These are phyloP conservation scores for Metarhizium guizhouense DNA, from an alignment of 2,329 filamentous ascomycete species.

Conservation along the genomic window DNA sequence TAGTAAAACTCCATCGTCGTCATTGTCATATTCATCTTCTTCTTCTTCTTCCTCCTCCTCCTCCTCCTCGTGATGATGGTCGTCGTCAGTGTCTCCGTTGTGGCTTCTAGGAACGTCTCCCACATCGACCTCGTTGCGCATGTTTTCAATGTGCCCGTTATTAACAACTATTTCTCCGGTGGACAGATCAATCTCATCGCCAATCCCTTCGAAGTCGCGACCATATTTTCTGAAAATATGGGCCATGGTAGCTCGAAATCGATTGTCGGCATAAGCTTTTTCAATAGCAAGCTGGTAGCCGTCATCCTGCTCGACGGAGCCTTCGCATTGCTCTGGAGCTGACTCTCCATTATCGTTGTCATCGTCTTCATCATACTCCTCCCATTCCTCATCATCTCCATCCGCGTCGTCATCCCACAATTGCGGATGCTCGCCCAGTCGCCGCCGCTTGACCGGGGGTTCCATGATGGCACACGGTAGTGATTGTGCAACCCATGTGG, in stretches of 20 bases:
- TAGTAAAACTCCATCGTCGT: slow-evolving; percentile 25
- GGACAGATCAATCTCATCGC: slow-evolving; percentile 80
- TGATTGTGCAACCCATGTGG: slow-evolving; percentile 5
- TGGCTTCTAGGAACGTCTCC: slow-evolving; percentile 17
- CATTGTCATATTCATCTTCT: slow-evolving; percentile 14
- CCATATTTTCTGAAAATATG: slow-evolving; percentile 84
- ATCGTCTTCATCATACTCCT: slow-evolving; percentile 22
- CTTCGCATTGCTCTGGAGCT: slow-evolving; percentile 35
- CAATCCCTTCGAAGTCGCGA: slow-evolving; percentile 71
- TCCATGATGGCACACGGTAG: slow-evolving; percentile 36
- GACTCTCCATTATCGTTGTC: slow-evolving; percentile 40
- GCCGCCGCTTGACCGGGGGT: slow-evolving; percentile 50
- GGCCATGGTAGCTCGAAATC: slow-evolving; percentile 77
- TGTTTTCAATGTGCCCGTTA: slow-evolving; percentile 69
- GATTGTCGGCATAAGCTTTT: slow-evolving; percentile 57
- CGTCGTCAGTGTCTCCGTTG: slow-evolving; percentile 4
- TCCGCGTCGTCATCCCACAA: slow-evolving; percentile 8
- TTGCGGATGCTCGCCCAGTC: slow-evolving; percentile 35
- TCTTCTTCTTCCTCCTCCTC: too few relatives aligned
- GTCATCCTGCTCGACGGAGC: slow-evolving; percentile 39
- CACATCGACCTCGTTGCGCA: slow-evolving; percentile 47
- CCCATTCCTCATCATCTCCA: slow-evolving; percentile 3
- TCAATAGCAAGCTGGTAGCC: slow-evolving; percentile 50
- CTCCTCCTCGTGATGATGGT: slow-evolving; percentile 6
- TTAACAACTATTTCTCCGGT: slow-evolving; percentile 80